Conservation (phyloP, 2,329 filamentous ascomycete species). For the Xylaria digitata region DNA sequence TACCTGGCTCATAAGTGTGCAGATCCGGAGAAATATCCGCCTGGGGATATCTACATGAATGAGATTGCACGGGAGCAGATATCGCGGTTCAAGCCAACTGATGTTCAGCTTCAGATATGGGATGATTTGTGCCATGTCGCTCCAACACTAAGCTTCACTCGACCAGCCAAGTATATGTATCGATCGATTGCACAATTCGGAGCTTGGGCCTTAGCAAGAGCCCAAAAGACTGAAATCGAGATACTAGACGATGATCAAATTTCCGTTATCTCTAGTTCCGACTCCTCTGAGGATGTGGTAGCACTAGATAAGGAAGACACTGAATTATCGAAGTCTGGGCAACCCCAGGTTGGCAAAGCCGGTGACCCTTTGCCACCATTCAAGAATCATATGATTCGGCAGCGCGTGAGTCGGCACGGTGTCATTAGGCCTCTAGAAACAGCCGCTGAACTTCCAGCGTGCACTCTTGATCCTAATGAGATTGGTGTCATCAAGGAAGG, state of each 20-base stretch:
- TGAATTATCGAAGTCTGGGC: slow-evolving; percentile 25
- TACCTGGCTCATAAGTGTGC: slow-evolving; percentile 96
- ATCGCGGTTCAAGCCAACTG: slow-evolving; percentile 79
- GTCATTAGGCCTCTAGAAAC: slow-evolving; percentile 75
- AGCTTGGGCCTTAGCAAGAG: slow-evolving; percentile 87
- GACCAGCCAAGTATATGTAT: slow-evolving; percentile 97
- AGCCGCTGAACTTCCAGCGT: slow-evolving; percentile 73
- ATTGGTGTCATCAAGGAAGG: slow-evolving; percentile 84
- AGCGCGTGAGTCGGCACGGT: slow-evolving; percentile 84
- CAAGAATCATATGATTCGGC: slow-evolving; percentile 88
- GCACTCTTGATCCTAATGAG: slow-evolving; percentile 68
- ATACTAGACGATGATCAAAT: slow-evolving; percentile 83
- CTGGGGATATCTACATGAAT: slow-evolving; percentile 71
- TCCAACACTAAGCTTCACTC: slow-evolving; percentile 92
- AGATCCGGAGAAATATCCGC: slow-evolving; percentile 80
- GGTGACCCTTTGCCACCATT: slow-evolving; percentile 86
- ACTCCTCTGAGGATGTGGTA: slow-evolving; percentile 52
- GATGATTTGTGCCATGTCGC: slow-evolving; percentile 94
- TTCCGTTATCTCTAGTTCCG: slow-evolving; percentile 76
- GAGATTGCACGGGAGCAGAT: slow-evolving; percentile 70
- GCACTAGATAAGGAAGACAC: slow-evolving; percentile 41
- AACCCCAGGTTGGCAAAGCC: slow-evolving; percentile 77
- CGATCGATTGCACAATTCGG: slow-evolving; percentile 92
- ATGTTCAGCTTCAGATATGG: slow-evolving; percentile 96
- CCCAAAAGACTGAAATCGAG: slow-evolving; percentile 82